Conservation (phyloP, 345 rosid species). For the Luvunga scandens region DNA sequence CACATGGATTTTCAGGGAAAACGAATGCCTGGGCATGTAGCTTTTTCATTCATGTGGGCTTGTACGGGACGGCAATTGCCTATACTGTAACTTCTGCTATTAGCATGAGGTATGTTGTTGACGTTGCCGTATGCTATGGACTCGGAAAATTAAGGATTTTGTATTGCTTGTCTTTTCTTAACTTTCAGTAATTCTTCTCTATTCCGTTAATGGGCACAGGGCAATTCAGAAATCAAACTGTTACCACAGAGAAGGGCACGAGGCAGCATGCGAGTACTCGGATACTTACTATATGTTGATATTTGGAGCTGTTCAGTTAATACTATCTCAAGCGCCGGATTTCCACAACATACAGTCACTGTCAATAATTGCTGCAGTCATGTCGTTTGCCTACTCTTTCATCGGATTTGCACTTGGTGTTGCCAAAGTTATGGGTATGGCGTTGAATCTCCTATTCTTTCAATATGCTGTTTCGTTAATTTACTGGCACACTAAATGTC, state of each 20-base stretch:
- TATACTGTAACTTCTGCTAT: conserved; percentile 46
- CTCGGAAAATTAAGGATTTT: not conserved
- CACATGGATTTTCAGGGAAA: conserved; percentile 30
- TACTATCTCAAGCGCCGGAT: conserved; percentile 54
- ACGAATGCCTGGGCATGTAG: conserved; percentile 35
- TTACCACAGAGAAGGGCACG: conserved; percentile 46
- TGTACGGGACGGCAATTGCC: conserved; percentile 44
- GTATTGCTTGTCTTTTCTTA: not conserved
- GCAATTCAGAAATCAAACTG: conserved; percentile 50
- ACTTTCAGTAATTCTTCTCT: not conserved
- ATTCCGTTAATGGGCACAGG: conserved; percentile 27
- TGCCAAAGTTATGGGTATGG: conserved; percentile 37
- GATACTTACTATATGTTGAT: conserved; percentile 39
- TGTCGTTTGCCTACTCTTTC: conserved; percentile 54
- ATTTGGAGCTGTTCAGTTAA: conserved; percentile 47
- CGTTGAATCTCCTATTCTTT: not conserved
- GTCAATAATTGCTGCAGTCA: conserved; percentile 47
- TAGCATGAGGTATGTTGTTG: conserved; percentile 43
- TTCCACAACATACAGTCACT: conserved; percentile 54
- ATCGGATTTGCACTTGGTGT: conserved; percentile 55
- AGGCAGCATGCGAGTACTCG: conserved; percentile 33
- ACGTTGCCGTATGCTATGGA: not conserved
- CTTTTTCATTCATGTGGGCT: conserved; percentile 31
- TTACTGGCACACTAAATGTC: not conserved
- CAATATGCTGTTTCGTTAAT: no score